Evolutionary conservation across 2,329 filamentous ascomycete species (phyloP), one percentile per base, ranked within the genome.

Genomic region (Talaromyces piceae): DNA sequence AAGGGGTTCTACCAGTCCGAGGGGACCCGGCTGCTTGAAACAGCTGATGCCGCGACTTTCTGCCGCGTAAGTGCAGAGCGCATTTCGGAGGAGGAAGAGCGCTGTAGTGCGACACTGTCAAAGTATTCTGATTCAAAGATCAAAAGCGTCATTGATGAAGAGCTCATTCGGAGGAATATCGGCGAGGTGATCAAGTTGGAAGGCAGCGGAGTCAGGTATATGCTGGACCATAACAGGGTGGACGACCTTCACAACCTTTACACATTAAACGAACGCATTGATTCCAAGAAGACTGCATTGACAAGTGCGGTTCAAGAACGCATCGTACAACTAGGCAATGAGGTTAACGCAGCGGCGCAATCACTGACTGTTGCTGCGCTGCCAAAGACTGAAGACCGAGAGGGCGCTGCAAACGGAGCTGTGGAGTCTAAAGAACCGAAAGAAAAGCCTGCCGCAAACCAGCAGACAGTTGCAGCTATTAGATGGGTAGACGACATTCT

Each of bases 401-500:
- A 18, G 22, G 61, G 67, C 30, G 73, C 75, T 3, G 73, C 79
- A 11, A 77, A 78, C 6, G 77, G 69, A 2, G 75, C 77, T 5
- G 74, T 73, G 51, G 67, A 76, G 18, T 30, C 45, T 13, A 78
- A 78, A 27, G 73, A 64, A 57, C 67, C 58, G 64, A 78, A 52
- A 62, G 64, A 79, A 31, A 80, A 74, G 16, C 33, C 52, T 54
- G 73, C 80, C 1, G 73, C 84, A 6, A 91, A 88, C 25, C 86
- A 89, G 65, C 86, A 91, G 63, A 97, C 93, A 0, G 80, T 82
- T 0, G 87, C 90, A 1, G 93, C 93, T 0, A 86, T 97, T 60
- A 88, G 87, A 61, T 98, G 93, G 93, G 91, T 97, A 2, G 88
- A 95, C 60, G 90, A 95, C 60, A 87, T 97, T 2, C 73, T 98